phyloP scores from a whole-genome alignment of 208 protist genomes.

The Acanthamoeba royreba region DNA sequence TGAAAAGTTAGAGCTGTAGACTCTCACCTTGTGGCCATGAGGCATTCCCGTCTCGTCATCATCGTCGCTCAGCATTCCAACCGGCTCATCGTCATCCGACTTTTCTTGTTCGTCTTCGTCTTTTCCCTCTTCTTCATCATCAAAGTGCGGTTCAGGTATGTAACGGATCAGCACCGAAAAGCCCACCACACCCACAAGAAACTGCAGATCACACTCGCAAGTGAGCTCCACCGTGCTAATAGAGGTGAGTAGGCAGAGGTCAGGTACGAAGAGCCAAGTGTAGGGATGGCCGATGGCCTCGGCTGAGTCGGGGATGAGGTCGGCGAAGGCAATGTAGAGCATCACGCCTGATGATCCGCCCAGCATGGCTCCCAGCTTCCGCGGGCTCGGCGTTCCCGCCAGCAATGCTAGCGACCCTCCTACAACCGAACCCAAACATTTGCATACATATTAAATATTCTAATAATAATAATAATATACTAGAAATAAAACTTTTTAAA shows the following conservation, averaged over 20 bases:
- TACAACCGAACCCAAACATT: too few species aligned
- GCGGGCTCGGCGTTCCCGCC: not conserved
- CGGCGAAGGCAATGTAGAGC: constrained; percentile 68
- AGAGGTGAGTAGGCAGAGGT: not conserved
- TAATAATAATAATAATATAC: not conserved
- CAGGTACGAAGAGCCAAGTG: not conserved
- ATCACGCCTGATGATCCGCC: constrained; percentile 67
- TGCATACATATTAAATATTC: not conserved
- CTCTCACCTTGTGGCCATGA: too few species aligned
- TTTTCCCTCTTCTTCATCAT: not conserved
- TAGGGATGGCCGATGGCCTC: constrained; percentile 43
- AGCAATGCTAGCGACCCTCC: constrained; percentile 55
- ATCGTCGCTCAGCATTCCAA: too few species aligned
- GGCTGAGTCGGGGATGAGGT: constrained; percentile 59
- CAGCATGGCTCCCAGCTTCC: constrained; percentile 63
- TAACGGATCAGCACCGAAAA: constrained; percentile 51
- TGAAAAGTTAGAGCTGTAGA: too few species aligned
- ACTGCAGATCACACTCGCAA: not conserved
- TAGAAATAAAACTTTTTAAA: not conserved
- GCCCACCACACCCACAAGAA: constrained; percentile 46
- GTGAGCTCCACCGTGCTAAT: not conserved
- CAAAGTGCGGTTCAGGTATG: constrained; percentile 31
- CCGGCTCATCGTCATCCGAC: not conserved
- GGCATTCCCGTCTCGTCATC: too few species aligned
- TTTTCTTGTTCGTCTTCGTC: not conserved